Evolutionary conservation across 768 basidiomycete species (phyloP).

Genomic region (Termitomyces sp.): DNA sequence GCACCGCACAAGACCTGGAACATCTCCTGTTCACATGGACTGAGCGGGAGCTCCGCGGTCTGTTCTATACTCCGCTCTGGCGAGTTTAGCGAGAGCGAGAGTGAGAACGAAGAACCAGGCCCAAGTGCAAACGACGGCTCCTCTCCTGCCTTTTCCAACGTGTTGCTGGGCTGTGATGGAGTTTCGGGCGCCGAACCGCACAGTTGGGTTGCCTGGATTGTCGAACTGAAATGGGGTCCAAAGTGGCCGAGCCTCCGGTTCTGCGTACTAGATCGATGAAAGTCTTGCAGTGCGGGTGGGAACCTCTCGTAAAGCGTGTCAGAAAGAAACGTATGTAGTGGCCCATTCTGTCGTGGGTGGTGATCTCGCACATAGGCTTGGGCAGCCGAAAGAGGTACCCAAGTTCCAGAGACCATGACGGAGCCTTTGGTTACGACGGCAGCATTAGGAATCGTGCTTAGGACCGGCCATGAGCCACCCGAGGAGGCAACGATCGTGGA

Average conservation of each 20-base stretch:
- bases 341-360: conserved; percentile 25
- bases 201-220: conserved; percentile 34
- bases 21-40: conserved; percentile 64
- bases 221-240: conserved; percentile 57
- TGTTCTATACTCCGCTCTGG: conserved; percentile 4
- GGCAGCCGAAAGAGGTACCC: conserved; percentile 61
- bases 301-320: conserved; percentile 59
- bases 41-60: conserved; percentile 47
- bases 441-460: conserved; percentile 38
- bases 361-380: conserved; percentile 47
- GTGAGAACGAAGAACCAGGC: conserved; percentile 3
- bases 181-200: conserved; percentile 10
- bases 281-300: conserved; percentile 54
- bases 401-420: conserved; percentile 50
- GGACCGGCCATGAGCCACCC: conserved; percentile 30
- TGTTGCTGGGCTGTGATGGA: not conserved
- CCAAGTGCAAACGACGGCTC: not conserved
- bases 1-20: conserved; percentile 59
- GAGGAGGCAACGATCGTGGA: conserved; percentile 47
- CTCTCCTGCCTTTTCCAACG: conserved; percentile 9
- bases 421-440: conserved; percentile 48
- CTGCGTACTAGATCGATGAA: conserved; percentile 41
- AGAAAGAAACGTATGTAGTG: conserved; percentile 53
- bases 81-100: conserved; percentile 7
- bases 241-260: conserved; percentile 51